Conservation (phyloP, 192 early-diverging fungal species). For the Coemansia sp. region DNA sequence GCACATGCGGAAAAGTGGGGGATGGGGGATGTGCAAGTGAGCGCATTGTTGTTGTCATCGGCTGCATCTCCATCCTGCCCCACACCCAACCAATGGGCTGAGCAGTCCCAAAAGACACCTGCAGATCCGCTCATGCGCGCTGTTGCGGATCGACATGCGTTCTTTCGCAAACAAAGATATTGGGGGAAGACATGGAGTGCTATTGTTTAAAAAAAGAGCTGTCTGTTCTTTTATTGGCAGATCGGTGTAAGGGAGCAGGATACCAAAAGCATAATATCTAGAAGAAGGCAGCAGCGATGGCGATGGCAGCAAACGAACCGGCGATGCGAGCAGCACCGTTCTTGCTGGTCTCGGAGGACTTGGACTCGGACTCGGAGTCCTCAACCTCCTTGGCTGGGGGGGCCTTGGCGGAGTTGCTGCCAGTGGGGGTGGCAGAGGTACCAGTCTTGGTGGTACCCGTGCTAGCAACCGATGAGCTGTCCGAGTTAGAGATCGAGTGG, state of each 20-base stretch:
- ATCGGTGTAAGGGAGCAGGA: neutral
- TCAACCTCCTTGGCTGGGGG: neutral
- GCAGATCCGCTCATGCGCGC: neutral
- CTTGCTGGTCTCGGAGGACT: neutral
- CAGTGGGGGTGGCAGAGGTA: neutral
- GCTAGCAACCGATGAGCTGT: neutral
- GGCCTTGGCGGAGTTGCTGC: neutral
- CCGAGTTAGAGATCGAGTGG: constrained; percentile 5
- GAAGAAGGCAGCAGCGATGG: constrained; percentile 43
- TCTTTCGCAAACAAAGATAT: neutral
- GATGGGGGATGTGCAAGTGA: neutral
- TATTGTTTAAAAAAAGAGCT: neutral
- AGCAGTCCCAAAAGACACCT: neutral
- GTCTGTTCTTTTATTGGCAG: neutral
- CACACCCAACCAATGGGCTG: neutral
- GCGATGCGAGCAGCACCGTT: constrained; percentile 17
- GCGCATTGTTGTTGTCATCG: neutral
- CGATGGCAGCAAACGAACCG: constrained; percentile 24
- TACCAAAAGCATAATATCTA: constrained; percentile 11
- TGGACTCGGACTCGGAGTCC: neutral
- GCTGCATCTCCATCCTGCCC: neutral
- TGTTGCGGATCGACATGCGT: neutral
- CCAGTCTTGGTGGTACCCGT: neutral
- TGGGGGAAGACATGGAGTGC: neutral
- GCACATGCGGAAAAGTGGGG: neutral